These are phyloP conservation scores for Lenzites betulinus DNA, from an alignment of 768 basidiomycete genomes.

Conservation along the genomic window DNA sequence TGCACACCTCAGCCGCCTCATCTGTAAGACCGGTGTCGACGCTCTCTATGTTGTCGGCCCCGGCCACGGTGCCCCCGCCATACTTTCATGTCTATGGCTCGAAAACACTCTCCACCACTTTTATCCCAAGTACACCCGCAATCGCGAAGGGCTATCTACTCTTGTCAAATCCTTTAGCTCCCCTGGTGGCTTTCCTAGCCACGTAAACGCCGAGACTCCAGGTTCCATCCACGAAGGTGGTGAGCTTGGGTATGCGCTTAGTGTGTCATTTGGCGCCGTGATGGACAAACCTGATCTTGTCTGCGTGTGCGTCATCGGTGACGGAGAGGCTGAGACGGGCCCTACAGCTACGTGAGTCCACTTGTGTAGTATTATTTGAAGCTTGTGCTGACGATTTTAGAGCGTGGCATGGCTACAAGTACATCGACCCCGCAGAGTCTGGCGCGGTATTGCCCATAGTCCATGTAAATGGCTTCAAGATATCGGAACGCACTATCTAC, in stretches of 20 bases:
- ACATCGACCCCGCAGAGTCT: constrained; percentile 85
- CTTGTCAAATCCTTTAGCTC: constrained; percentile 77
- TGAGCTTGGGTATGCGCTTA: constrained; percentile 87
- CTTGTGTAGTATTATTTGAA: background rate
- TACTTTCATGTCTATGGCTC: constrained; percentile 85
- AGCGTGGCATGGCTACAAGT: constrained; percentile 89
- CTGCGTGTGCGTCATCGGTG: constrained; percentile 80
- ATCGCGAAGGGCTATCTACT: constrained; percentile 58
- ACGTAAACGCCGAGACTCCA: constrained; percentile 83
- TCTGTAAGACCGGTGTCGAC: constrained; percentile 60
- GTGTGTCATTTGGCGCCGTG: constrained; percentile 83
- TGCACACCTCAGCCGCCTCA: constrained; percentile 48
- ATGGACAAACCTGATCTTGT: constrained; percentile 92
- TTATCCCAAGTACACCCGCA: constrained; percentile 57
- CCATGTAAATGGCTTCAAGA: constrained; percentile 88
- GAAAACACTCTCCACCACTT: constrained; percentile 71
- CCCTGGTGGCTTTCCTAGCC: constrained; percentile 75
- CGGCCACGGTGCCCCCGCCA: constrained; percentile 85
- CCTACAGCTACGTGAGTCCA: constrained; percentile 60
- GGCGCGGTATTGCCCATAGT: constrained; percentile 92
- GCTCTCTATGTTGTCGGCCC: constrained; percentile 82
- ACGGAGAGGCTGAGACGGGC: constrained; percentile 84
- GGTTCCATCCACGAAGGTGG: constrained; percentile 92
- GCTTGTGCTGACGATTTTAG: constrained; percentile 27
- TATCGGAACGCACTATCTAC: constrained; percentile 86